A percentile compares a stretch with the other conserved stretches of the same genome.
Conservation (phyloP, 1,284 basidiomycete species). For the Ustilago tritici region DNA sequence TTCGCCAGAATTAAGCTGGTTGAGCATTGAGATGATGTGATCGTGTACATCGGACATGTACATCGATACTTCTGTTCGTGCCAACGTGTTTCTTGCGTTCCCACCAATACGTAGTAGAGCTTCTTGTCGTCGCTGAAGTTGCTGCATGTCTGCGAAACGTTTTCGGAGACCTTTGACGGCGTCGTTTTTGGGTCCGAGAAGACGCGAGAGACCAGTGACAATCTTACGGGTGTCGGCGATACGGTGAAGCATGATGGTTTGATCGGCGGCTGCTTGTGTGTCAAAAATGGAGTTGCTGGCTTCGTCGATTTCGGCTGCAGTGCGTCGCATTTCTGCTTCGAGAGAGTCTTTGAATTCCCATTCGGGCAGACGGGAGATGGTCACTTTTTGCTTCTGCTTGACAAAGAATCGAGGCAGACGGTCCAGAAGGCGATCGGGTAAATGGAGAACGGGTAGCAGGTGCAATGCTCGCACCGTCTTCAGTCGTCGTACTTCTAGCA, state of each 20-base stretch:
- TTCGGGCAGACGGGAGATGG: slow-evolving; percentile 44
- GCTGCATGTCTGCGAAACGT: slow-evolving; percentile 73
- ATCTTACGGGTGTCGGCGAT: slow-evolving; percentile 85
- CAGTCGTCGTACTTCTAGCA: slow-evolving; percentile 51
- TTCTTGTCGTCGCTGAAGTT: slow-evolving; percentile 50
- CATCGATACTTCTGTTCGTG: slow-evolving; percentile 71
- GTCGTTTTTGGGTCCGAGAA: slow-evolving; percentile 84
- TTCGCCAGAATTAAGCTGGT: slow-evolving; percentile 88
- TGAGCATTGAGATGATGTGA: slow-evolving; percentile 88
- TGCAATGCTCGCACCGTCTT: slow-evolving; percentile 42
- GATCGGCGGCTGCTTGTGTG: slow-evolving; percentile 59
- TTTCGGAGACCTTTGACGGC: slow-evolving; percentile 85
- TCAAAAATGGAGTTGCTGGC: slow-evolving; percentile 52
- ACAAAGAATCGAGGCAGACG: slow-evolving; percentile 32
- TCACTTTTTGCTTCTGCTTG: slow-evolving; percentile 49
- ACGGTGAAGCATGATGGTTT: slow-evolving; percentile 74
- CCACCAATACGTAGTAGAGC: slow-evolving; percentile 36
- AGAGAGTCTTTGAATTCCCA: slow-evolving; percentile 51
- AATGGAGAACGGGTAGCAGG: slow-evolving; percentile 20
- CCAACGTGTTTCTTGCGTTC: slow-evolving; percentile 37
- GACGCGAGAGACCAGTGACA: slow-evolving; percentile 82
- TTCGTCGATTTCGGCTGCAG: slow-evolving; percentile 52
- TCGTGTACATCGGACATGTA: slow-evolving; percentile 95
- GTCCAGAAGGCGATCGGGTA: slow-evolving; percentile 22
- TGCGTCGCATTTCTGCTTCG: slow-evolving; percentile 52